These are phyloP conservation scores for Coemansia sp. DNA, from an alignment of 192 early-diverging fungal genomes.

Conservation along the genomic window DNA sequence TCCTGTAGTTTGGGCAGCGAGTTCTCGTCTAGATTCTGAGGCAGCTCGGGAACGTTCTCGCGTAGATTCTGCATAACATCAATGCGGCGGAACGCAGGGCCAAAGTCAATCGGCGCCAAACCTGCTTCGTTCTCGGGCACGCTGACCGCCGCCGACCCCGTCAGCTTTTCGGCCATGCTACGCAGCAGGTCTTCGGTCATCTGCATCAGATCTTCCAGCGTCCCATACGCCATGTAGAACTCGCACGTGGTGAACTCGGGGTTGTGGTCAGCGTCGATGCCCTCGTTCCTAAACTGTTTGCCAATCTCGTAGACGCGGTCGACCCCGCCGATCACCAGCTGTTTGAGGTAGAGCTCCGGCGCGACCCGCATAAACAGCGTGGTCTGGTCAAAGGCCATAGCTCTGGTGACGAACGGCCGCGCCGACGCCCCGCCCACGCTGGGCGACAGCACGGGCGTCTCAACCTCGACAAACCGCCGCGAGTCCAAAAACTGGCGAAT, in stretches of 20 bases:
- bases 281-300: slow-evolving; percentile 89
- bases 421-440: slow-evolving; percentile 79
- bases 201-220: slow-evolving; percentile 62
- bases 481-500: slow-evolving; percentile 63
- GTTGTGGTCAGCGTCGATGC: slow-evolving; percentile 82
- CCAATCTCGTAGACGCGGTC: slow-evolving; percentile 86
- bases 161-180: slow-evolving; percentile 33
- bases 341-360: slow-evolving; percentile 83
- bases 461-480: slow-evolving; percentile 74
- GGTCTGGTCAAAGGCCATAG: slow-evolving; percentile 59
- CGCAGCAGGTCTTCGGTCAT: slow-evolving; percentile 69
- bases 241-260: slow-evolving; percentile 91
- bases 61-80: slow-evolving; percentile 55
- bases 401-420: slow-evolving; percentile 68
- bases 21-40: slow-evolving; percentile 21
- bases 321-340: slow-evolving; percentile 80
- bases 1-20: slow-evolving; percentile 7
- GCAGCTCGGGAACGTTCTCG: slow-evolving; percentile 39
- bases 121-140: slow-evolving; percentile 13
- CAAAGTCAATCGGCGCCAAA: slow-evolving; percentile 43
- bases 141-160: slow-evolving; percentile 6
- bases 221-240: slow-evolving; percentile 77
- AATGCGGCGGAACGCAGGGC: slow-evolving; percentile 55
- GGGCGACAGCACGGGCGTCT: slow-evolving; percentile 74
- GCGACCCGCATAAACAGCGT: slow-evolving; percentile 75